Evolutionary conservation across 176 grass and related monocot genomes (phyloP), one percentile per base, ranked within the genome.

Genomic region (Panicum miliaceum): DNA sequence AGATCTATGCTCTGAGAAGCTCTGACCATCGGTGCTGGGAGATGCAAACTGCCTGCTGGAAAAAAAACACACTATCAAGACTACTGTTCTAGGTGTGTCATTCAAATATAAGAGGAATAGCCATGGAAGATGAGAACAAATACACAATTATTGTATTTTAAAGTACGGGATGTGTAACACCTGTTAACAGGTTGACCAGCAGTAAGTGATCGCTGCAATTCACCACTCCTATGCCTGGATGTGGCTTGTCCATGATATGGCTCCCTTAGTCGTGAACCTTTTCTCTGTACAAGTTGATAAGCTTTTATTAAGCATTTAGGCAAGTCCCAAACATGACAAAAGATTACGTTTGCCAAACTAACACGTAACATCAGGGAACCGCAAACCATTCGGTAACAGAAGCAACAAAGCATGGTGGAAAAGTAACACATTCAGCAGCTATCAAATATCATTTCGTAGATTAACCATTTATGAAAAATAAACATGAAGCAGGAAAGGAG

Each of bases 1-100:
- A 62, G 90, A 99, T 75, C 76, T 94, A 89, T 99, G 89, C 69
- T 99, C 89, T 53, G 90, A 89, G 57, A 91, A 59, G 84, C 89
- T 94, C 50, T 75, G 81, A 22, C 76, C 84, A 85, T 99, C 90
- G 0, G 48, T 87, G 75, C 93, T 96, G 51, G 91, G 89, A 84
- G 93, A 94, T 79, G 85, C 61, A 42, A 89, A 93, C 18, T 79
- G 89, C 38, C 91, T 96, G 92, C 84, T 86, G 75, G 40, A 60
- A 85, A 83, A 87, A 84, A 83, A 87, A 84, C 15, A 78, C 13
- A 79, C 15, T 71, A 75, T 63, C 76, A 85, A 57, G 16, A 86
- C 77, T 79, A 54, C 0, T 62, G 64, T 71, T 36, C 29, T 51
- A 47, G 60, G 79, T 68, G 16, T 54, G 58, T 41, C 46, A 62